These are phyloP conservation scores for Pseudocohnilembus persalinus DNA, from an alignment of 169 alveolate genomes.

Conservation along the genomic window DNA sequence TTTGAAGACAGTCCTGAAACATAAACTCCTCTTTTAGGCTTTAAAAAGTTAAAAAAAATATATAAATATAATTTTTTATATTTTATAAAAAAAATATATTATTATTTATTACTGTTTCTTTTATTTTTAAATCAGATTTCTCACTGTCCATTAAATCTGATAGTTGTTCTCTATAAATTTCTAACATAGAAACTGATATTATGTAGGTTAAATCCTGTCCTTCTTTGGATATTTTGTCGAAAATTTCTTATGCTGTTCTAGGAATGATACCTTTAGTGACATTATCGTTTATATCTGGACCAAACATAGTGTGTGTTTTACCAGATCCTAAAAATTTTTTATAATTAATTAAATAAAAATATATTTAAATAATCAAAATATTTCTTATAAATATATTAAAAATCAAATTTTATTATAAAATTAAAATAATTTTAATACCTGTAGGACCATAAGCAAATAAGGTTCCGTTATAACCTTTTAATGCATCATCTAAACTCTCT, in stretches of 20 bases:
- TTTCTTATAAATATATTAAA: no score
- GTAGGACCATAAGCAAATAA: constrained; percentile 69
- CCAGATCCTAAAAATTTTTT: no score
- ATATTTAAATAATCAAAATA: no score
- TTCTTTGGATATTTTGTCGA: constrained; percentile 65
- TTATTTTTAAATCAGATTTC: constrained; percentile 67
- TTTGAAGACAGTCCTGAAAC: constrained; percentile 38
- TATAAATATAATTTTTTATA: background rate
- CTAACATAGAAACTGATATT: constrained; percentile 78
- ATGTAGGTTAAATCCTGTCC: constrained; percentile 72
- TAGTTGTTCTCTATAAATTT: constrained; percentile 82
- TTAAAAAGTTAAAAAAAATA: background rate
- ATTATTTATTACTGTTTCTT: constrained; percentile 72
- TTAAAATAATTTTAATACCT: background rate
- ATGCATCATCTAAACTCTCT: constrained; percentile 63
- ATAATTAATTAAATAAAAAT: no score
- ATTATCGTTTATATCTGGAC: constrained; percentile 67
- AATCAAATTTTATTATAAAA: no score
- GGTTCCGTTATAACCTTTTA: constrained; percentile 78
- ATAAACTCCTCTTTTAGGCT: constrained; percentile 43
- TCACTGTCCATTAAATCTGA: constrained; percentile 73
- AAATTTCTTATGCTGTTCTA: constrained; percentile 63
- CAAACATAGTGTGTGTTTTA: constrained; percentile 87
- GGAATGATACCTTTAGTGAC: constrained; percentile 80
- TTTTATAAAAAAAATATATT: constrained; percentile 73